Evolutionary conservation across 345 rosid species (phyloP), one percentile per base, ranked within the genome.

Genomic region (Streptanthus diversifolius): DNA sequence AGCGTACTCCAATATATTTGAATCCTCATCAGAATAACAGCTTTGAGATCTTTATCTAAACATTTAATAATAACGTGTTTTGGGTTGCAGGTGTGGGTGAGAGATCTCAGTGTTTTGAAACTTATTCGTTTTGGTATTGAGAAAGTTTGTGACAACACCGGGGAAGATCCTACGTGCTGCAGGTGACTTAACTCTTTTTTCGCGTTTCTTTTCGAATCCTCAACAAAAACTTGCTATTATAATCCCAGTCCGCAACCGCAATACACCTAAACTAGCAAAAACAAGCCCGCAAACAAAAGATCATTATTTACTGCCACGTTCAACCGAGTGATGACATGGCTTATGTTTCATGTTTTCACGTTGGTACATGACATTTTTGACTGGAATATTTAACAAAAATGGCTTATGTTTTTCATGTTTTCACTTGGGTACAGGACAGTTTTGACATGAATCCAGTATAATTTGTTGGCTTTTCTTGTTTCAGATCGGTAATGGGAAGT

Each of bases 91-190:
- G 80, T 70, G 22, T 76, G 80, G 80, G 53, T 76, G 60, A 70
- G 47, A 70, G 71, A 76, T 0, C 47, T 63, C 37, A 70, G 8
- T 47, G 24, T 37, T 33, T 45, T 44, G 13, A 63, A 76, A 37
- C 39, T 70, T 44, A 22, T 76, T 15, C 44, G 85, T 65, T 68
- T 78, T 75, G 37, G 37, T 22, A 79, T 75, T 5, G 97, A 93
- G 83, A 83, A 81, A 78, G 65, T 85, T 73, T 91, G 98, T 64
- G 98, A 93, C 77, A 71, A 60, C 61, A 82, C 87, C 12, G 93
- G 97, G 39, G 97, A 93, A 83, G 93, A 93, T 75, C 88, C 89
- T 25, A 27, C 75, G 15, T 88, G 99, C 80, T 85, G 99, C 83
- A 84, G 93, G 96, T 74, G 45, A 58, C 12, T 33, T 24, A 30